Percentiles rank a stretch among this genome's conserved stretches.
Evolutionary conservation across 2,329 filamentous ascomycete species (phyloP).

Genomic region (Colletotrichum gloeosporioides): DNA sequence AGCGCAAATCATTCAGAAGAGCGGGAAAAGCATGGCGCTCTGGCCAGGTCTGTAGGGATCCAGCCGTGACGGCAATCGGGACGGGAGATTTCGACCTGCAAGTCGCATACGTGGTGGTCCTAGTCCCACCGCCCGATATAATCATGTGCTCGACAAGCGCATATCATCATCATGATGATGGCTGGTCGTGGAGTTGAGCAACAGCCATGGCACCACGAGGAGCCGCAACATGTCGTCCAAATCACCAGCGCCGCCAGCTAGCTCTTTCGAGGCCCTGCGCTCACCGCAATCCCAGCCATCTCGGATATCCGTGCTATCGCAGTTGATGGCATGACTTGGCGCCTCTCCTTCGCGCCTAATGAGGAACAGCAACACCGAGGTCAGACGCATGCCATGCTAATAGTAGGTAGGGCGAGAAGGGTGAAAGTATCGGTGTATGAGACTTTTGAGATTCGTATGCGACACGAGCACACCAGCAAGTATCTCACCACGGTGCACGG

Average conservation of each 20-base stretch:
- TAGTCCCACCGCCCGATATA: not conserved
- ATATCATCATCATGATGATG: not conserved
- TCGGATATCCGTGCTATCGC: not conserved
- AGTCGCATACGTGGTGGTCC: not conserved
- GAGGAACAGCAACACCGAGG: not conserved
- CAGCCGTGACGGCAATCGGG: conserved; percentile 2
- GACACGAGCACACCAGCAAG: not conserved
- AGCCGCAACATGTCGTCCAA: not conserved
- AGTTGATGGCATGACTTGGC: not conserved
- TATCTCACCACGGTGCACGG: not conserved
- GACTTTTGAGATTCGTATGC: not conserved
- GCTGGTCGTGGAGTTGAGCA: not conserved
- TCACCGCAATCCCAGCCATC: not conserved
- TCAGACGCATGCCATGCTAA: not conserved
- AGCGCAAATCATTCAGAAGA: not conserved
- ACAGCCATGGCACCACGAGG: not conserved
- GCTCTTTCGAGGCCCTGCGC: not conserved
- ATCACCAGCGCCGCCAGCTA: not conserved
- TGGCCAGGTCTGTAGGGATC: not conserved
- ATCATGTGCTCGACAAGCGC: conserved; percentile 11
- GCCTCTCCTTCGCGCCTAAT: not conserved
- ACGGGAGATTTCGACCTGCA: conserved; percentile 18
- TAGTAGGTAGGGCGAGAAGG: not conserved
- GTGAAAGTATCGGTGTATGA: not conserved
- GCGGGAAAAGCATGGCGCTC: not conserved